A percentile compares a stretch with the other conserved stretches of the same genome.
phyloP scores from a whole-genome alignment of 2,329 filamentous ascomycete genomes.

The Microcera coccophila region DNA sequence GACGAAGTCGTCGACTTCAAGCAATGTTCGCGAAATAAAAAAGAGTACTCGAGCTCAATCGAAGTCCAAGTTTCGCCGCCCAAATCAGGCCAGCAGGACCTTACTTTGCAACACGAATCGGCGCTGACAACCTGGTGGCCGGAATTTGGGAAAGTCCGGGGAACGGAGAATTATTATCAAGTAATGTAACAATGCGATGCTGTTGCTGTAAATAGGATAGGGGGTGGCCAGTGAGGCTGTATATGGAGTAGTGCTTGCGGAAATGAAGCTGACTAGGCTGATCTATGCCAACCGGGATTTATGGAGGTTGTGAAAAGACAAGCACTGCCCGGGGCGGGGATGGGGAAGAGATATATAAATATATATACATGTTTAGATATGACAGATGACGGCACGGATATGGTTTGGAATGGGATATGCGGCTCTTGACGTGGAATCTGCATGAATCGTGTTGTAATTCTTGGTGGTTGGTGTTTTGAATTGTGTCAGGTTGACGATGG shows the following conservation, averaged over 20 bases:
- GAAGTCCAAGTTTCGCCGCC: no score
- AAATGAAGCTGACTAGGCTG: not conserved
- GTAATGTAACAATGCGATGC: no score
- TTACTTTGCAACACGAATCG: no score
- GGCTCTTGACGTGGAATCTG: not conserved
- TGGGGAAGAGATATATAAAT: no score
- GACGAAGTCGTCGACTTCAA: not conserved
- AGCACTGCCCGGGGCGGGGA: no score
- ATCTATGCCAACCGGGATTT: no score
- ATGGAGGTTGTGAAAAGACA: not conserved
- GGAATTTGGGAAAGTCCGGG: not conserved
- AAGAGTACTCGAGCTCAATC: no score
- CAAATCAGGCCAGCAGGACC: no score
- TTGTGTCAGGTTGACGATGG: not conserved
- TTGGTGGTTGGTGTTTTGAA: not conserved
- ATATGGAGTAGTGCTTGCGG: not conserved
- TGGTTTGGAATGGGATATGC: not conserved
- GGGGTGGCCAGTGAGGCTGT: not conserved
- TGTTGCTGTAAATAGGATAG: no score
- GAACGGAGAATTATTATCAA: not conserved
- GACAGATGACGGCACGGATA: not conserved
- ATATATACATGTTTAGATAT: no score
- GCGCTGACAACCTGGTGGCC: no score
- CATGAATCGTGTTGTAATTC: not conserved
- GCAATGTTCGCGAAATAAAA: not conserved